Evolutionary conservation across 208 protist genomes (phyloP).

Genomic region (Strigomonas culicis): DNA sequence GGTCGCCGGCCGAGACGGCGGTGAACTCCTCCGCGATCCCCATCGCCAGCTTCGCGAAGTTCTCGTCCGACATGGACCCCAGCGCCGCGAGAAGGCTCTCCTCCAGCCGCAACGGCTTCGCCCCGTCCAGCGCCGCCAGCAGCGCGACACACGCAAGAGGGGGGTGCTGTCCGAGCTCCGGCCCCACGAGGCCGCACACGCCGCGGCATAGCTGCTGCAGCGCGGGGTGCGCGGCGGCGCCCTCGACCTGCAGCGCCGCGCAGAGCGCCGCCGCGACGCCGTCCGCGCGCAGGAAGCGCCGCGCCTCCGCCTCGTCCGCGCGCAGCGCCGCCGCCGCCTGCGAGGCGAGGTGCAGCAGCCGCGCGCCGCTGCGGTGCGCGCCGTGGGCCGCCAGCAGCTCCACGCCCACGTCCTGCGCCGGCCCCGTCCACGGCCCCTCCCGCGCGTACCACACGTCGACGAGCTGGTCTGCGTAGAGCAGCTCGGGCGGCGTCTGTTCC

Average conservation of each 20-base stretch:
- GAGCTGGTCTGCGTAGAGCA: conserved; percentile 72
- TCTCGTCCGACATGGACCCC: too few species aligned
- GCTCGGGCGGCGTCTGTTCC: conserved; percentile 29
- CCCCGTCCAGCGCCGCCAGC: neutral
- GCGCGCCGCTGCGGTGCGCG: neutral
- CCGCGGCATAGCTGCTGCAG: neutral
- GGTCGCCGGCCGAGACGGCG: conserved; percentile 25
- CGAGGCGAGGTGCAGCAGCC: neutral
- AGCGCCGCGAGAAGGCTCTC: too few species aligned
- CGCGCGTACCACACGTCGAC: conserved; percentile 54
- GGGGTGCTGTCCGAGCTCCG: neutral
- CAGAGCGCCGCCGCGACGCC: neutral
- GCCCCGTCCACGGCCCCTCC: conserved; percentile 22
- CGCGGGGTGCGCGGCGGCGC: neutral
- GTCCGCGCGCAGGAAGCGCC: neutral
- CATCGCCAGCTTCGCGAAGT: neutral
- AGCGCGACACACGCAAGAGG: neutral
- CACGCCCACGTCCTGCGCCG: conserved; percentile 33
- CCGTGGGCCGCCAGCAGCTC: conserved; percentile 29
- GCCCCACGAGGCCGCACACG: neutral
- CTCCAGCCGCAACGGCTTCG: too few species aligned
- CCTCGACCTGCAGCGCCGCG: neutral
- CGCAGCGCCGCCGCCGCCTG: neutral
- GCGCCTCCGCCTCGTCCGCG: neutral
- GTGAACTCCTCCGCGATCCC: neutral